phyloP scores from a whole-genome alignment of 2,329 filamentous ascomycete species.

The Fusarium virguliforme region DNA sequence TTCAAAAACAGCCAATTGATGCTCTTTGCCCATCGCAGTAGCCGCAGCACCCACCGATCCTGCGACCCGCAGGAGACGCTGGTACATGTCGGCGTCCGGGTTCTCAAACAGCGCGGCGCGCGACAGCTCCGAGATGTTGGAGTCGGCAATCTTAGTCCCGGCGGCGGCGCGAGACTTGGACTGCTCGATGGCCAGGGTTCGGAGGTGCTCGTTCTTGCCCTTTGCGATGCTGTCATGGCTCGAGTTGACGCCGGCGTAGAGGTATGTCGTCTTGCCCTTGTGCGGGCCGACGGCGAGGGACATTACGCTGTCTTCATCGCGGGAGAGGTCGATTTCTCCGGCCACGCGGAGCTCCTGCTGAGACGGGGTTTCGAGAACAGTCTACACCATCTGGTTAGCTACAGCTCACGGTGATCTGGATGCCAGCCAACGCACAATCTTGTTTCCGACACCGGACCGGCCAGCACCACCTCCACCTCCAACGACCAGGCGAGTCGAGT shows the following conservation, averaged over 20 bases:
- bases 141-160: constrained; percentile 51
- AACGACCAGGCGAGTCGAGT: constrained; percentile 83
- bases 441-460: constrained; percentile 86
- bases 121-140: constrained; percentile 67
- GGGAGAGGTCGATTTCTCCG: constrained; percentile 83
- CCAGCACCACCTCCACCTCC: constrained; percentile 90
- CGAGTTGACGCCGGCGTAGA: constrained; percentile 88
- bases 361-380: constrained; percentile 79
- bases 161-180: constrained; percentile 54
- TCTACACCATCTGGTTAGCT: constrained; percentile 62
- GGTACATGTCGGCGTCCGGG: constrained; percentile 69
- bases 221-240: constrained; percentile 79
- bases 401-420: background rate
- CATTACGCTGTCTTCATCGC: constrained; percentile 90
- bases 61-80: constrained; percentile 71
- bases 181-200: constrained; percentile 77
- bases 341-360: constrained; percentile 75
- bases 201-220: constrained; percentile 87
- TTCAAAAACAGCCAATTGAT: constrained; percentile 87
- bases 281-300: constrained; percentile 80
- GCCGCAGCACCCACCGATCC: constrained; percentile 83
- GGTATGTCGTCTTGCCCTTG: constrained; percentile 68
- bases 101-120: constrained; percentile 69
- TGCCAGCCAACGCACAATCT: constrained; percentile 74
- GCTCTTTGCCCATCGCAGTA: constrained; percentile 81